phyloP scores from a whole-genome alignment of 192 early-diverging fungal species.

The Gryganskiella cystojenkinii region DNA sequence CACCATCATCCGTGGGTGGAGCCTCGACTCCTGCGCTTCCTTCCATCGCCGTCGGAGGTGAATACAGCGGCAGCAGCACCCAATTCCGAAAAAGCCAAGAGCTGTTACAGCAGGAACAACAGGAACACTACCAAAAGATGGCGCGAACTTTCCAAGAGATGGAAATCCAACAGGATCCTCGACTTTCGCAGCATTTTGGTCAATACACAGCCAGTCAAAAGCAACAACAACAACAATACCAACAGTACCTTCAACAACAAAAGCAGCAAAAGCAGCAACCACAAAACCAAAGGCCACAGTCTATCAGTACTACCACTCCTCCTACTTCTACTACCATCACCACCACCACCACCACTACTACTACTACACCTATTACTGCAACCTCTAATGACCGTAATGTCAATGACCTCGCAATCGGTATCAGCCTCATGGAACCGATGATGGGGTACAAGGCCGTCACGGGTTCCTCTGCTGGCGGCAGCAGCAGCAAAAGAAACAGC shows the following conservation, averaged over 20 bases:
- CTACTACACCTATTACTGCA: too few species aligned
- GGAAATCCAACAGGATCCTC: constrained; percentile 23
- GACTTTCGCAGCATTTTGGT: constrained; percentile 30
- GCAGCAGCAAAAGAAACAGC: too few species aligned
- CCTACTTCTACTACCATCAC: too few species aligned
- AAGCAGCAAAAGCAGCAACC: background rate
- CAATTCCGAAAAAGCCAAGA: constrained; percentile 36
- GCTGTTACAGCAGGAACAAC: constrained; percentile 17
- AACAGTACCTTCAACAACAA: constrained; percentile 1
- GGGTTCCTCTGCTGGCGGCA: too few species aligned
- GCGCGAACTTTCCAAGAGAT: constrained; percentile 32
- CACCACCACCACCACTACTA: too few species aligned
- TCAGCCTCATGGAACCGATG: too few species aligned
- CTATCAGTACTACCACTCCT: too few species aligned
- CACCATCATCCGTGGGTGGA: background rate
- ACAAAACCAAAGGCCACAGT: background rate
- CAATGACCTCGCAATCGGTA: too few species aligned
- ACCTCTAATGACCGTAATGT: too few species aligned
- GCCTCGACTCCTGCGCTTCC: background rate
- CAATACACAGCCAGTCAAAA: constrained; percentile 14
- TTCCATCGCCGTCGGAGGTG: too few species aligned
- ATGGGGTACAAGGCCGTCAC: too few species aligned
- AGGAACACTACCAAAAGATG: constrained; percentile 13
- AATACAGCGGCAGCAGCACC: background rate
- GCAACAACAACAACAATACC: constrained; percentile 9